Conservation (phyloP, 108 stramenopile genomes). For the Chaetoceros tenuissimus region DNA sequence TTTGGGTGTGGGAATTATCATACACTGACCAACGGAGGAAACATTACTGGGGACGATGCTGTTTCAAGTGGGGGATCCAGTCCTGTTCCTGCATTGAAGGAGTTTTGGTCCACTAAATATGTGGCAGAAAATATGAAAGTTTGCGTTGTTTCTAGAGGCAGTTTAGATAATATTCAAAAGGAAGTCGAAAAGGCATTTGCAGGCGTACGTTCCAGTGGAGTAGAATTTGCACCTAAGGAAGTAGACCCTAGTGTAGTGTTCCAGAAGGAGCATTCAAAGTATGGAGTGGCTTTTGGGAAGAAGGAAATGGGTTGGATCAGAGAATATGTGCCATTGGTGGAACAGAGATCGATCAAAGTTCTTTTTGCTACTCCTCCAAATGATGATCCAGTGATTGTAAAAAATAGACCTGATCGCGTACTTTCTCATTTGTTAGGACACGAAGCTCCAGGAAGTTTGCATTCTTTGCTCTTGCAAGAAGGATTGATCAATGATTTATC, state of each 20-base stretch:
- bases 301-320: conserved; percentile 61
- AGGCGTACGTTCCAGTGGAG: conserved; percentile 38
- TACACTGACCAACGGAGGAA: conserved; percentile 77
- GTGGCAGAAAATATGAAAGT: conserved; percentile 80
- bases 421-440: conserved; percentile 93
- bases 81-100: conserved; percentile 39
- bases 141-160: conserved; percentile 75
- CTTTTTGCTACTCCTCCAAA: conserved; percentile 81
- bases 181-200: conserved; percentile 73
- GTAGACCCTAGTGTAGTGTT: conserved; percentile 31
- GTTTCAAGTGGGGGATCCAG: conserved; percentile 14
- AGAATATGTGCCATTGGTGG: conserved; percentile 80
- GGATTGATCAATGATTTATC: conserved; percentile 68
- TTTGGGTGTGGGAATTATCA: conserved; percentile 94
- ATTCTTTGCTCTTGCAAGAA: conserved; percentile 60
- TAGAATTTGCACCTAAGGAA: conserved; percentile 25
- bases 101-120: conserved; percentile 79
- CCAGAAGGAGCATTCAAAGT: conserved; percentile 60
- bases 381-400: conserved; percentile 58
- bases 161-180: conserved; percentile 73
- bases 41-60: conserved; percentile 27
- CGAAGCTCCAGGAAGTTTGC: conserved; percentile 89
- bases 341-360: conserved; percentile 76
- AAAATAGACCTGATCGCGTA: conserved; percentile 70
- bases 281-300: conserved; percentile 54